Evolutionary conservation across 1,284 basidiomycete species (phyloP).

Genomic region (Ceratobasidium sp.): DNA sequence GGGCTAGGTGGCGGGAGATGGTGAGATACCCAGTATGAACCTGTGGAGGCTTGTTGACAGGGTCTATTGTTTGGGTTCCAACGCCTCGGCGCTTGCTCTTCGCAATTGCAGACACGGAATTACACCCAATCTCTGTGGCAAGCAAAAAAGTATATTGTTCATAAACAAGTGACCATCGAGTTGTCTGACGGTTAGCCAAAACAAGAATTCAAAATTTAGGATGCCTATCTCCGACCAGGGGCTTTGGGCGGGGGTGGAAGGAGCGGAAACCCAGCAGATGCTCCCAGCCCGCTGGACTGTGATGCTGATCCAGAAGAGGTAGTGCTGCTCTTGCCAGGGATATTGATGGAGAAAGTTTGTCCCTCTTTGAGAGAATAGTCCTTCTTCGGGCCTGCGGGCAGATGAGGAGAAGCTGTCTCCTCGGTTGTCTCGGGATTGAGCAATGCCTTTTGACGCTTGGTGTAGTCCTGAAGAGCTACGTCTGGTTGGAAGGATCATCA

Average conservation of each 20-base stretch:
- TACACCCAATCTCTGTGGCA: background rate
- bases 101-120: background rate
- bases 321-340: slow-evolving; percentile 66
- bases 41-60: slow-evolving; percentile 36
- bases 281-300: slow-evolving; percentile 17
- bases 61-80: slow-evolving; percentile 18
- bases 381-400: slow-evolving; percentile 82
- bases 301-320: slow-evolving; percentile 24
- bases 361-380: slow-evolving; percentile 97
- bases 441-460: slow-evolving; percentile 73
- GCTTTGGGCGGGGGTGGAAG: slow-evolving; percentile 41
- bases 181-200: background rate
- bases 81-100: background rate
- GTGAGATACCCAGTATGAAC: slow-evolving; percentile 1
- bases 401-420: slow-evolving; percentile 58
- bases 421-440: slow-evolving; percentile 58
- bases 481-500: slow-evolving; percentile 57
- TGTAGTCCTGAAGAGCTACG: slow-evolving; percentile 94
- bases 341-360: slow-evolving; percentile 90
- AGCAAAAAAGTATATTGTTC: background rate
- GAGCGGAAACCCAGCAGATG: slow-evolving; percentile 25
- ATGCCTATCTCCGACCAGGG: slow-evolving; percentile 31
- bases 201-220: background rate
- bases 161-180: background rate
- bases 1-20: slow-evolving; percentile 26